These are phyloP conservation scores for Pseudopithomyces maydicus DNA, from an alignment of 2,329 filamentous ascomycete genomes.

Conservation along the genomic window DNA sequence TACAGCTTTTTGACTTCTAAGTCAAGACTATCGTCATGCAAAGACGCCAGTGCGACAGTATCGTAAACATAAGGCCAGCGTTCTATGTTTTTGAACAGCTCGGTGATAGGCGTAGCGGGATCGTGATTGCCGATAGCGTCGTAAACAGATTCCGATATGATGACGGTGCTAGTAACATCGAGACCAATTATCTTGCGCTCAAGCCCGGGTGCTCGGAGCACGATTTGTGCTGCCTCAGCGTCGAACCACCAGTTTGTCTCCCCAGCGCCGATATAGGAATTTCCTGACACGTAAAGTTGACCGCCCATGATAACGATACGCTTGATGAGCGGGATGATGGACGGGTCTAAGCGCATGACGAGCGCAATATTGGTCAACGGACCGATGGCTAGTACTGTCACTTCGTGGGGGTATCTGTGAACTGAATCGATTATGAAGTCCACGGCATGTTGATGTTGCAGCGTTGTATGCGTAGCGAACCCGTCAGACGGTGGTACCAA, in stretches of 20 bases:
- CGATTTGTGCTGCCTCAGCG: slow-evolving; percentile 57
- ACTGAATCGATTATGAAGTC: not conserved
- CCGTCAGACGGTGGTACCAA: not conserved
- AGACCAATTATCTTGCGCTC: slow-evolving; percentile 17
- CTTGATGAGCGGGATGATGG: slow-evolving; percentile 53
- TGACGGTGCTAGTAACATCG: too few relatives aligned
- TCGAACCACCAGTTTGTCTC: slow-evolving; percentile 59
- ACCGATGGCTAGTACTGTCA: slow-evolving; percentile 55
- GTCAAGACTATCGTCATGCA: not conserved
- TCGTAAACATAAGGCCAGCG: slow-evolving; percentile 1
- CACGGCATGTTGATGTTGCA: not conserved
- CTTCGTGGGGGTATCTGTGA: slow-evolving; percentile 53
- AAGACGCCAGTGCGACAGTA: not conserved
- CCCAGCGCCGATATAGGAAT: not conserved
- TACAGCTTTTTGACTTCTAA: too few relatives aligned
- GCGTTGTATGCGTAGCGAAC: not conserved
- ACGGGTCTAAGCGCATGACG: slow-evolving; percentile 52
- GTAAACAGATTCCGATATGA: too few relatives aligned
- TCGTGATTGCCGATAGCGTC: not conserved
- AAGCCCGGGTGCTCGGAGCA: slow-evolving; percentile 54
- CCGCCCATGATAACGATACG: slow-evolving; percentile 58
- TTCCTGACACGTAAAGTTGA: slow-evolving; percentile 48
- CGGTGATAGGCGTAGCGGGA: not conserved
- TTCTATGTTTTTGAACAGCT: not conserved
- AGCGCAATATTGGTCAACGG: slow-evolving; percentile 57